A percentile compares a stretch with the other conserved stretches of the same genome.
phyloP scores from a whole-genome alignment of 1,284 basidiomycete species.

The Pseudozyma tsukubaensis region DNA sequence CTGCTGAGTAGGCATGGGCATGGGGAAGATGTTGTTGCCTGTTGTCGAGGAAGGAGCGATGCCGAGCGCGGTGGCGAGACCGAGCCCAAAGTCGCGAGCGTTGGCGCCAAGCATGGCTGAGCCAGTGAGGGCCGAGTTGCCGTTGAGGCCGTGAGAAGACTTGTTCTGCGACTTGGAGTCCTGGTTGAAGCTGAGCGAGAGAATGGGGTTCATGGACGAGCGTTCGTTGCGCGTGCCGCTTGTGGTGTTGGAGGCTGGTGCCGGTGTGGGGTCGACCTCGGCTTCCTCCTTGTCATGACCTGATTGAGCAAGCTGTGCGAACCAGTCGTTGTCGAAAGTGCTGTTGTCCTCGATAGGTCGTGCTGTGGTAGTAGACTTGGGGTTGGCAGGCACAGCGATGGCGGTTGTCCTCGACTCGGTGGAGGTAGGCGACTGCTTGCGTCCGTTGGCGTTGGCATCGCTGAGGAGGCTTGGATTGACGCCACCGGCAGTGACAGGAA shows the following conservation, averaged over 20 bases:
- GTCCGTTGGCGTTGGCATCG: constrained; percentile 12
- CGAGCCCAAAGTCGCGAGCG: constrained; percentile 45
- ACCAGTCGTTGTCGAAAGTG: constrained; percentile 52
- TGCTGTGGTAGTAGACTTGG: constrained; percentile 36
- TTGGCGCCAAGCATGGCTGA: constrained; percentile 55
- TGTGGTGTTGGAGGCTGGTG: constrained; percentile 1
- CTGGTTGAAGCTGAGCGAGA: constrained; percentile 42
- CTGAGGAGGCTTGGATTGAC: constrained; percentile 46
- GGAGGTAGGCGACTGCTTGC: constrained; percentile 9
- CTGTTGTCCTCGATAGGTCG: constrained; percentile 37
- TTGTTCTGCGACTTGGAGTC: constrained; percentile 24
- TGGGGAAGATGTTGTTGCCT: constrained; percentile 49
- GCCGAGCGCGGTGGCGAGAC: constrained; percentile 33
- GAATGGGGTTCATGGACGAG: constrained; percentile 37
- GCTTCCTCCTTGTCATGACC: constrained; percentile 47
- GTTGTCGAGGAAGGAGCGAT: constrained; percentile 27
- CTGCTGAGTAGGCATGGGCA: constrained; percentile 60
- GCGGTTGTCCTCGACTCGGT: constrained; percentile 14
- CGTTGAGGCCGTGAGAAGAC: constrained; percentile 11
- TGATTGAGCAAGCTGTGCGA: constrained; percentile 51
- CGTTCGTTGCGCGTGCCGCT: constrained; percentile 16
- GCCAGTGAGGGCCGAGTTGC: constrained; percentile 23
- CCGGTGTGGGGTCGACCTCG: constrained; percentile 14
- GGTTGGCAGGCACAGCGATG: constrained; percentile 18
- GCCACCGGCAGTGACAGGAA: constrained; percentile 27